Conservation (phyloP, 2,329 filamentous ascomycete genomes). For the Cladosporium sp. region DNA sequence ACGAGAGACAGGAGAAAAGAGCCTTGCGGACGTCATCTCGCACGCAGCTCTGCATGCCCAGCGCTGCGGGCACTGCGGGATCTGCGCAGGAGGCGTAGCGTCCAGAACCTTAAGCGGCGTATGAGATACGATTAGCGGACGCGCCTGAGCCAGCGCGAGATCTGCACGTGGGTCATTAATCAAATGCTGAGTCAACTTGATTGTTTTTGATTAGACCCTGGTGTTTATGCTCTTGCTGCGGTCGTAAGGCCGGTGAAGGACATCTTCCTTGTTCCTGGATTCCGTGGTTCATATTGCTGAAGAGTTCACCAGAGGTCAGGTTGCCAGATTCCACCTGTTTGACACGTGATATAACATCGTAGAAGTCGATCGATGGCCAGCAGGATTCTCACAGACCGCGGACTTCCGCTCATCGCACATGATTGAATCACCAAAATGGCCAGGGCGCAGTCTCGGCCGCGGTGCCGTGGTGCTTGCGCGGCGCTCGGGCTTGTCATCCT, state of each 20-base stretch:
- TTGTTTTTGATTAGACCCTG: slow-evolving; percentile 13
- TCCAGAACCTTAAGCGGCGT: slow-evolving; percentile 10
- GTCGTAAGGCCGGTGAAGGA: neutral
- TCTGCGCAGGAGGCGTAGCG: slow-evolving; percentile 13
- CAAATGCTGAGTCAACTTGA: slow-evolving; percentile 11
- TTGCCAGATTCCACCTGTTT: too few species aligned
- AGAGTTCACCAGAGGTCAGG: neutral
- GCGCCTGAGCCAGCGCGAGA: slow-evolving; percentile 8
- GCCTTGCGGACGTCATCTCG: slow-evolving; percentile 13
- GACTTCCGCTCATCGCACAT: neutral
- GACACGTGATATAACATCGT: too few species aligned
- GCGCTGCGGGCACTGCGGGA: slow-evolving; percentile 3
- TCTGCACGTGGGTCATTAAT: slow-evolving; percentile 13
- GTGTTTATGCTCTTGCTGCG: neutral
- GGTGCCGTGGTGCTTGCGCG: slow-evolving; percentile 7
- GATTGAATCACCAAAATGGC: neutral
- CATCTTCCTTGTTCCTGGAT: neutral
- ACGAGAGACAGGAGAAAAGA: neutral
- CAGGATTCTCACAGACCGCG: neutral
- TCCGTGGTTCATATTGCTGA: neutral
- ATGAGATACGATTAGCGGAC: neutral
- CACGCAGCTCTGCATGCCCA: neutral
- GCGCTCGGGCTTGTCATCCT: neutral
- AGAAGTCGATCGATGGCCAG: neutral
- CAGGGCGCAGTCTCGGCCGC: neutral